Evolutionary conservation across 805 yeast species (phyloP), one percentile per base, ranked within the genome.

Genomic region (Danielia reshetovae): DNA sequence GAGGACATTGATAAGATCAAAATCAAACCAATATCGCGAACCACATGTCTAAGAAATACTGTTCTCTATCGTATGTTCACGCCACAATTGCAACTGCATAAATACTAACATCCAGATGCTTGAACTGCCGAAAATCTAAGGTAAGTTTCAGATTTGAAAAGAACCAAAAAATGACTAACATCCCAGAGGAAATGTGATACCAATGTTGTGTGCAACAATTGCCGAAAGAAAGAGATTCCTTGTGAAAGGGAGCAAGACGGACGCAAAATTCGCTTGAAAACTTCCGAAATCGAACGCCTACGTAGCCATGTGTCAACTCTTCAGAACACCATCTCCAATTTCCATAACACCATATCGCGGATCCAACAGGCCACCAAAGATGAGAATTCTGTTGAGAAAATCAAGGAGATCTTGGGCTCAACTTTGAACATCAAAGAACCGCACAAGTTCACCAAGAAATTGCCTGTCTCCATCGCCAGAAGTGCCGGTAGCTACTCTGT

Each of bases 401-500:
- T 31, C 24, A 18, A 25, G 10, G 22, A 19, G 2, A 8, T 30
- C 16, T 29, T 19, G 32, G 13, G 22, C 16, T 11, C 25, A 13
- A 19, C 11, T 13, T 8, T 27, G 14, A 30, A 34, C 8, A 22
- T 24, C 8, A 30, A 27, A 7, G n/a, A n/a, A n/a, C 25, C 15
- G 7, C 34, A 30, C 9, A 42, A 29, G 9, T n/a, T 30, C 6
- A 22, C 31, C 14, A 40, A 36, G 19, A 43, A 35, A n/a, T 27
- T 45, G 4, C 49, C 44, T 4, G 43, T 45, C 12, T 39, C 46
- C 11, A 30, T 47, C 15, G 42, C 48, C 14, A 38, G 45, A 7
- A 33, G 43, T 17, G 46, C 42, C 2, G 51, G 48, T 4, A 42
- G 33, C 23, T 46, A 29, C 29, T 43, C 46, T 21, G 43, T 46